Percentiles rank a stretch among this genome's conserved stretches.
These are phyloP conservation scores for Solanum chacoense DNA, from an alignment of 305 asterid genomes.

Conservation along the genomic window DNA sequence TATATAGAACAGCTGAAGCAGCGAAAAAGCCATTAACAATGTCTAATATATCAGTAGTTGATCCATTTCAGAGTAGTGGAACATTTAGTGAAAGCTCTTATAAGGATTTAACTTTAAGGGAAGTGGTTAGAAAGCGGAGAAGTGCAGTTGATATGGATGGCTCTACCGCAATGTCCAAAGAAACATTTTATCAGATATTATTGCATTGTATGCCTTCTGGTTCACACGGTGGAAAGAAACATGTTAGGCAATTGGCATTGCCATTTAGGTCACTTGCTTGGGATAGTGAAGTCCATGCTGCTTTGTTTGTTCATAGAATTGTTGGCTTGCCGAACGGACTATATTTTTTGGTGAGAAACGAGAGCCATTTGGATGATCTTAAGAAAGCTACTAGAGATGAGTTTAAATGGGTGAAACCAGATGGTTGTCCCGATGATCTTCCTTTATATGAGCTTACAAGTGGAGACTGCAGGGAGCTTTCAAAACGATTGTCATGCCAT, in stretches of 20 bases:
- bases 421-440: slow-evolving; percentile 79
- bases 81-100: slow-evolving; percentile 42
- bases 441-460: slow-evolving; percentile 61
- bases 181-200: slow-evolving; percentile 73
- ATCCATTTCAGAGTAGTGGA: slow-evolving; percentile 37
- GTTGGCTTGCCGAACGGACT: slow-evolving; percentile 68
- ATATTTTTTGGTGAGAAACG: slow-evolving; percentile 80
- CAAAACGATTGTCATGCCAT: slow-evolving; percentile 72
- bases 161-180: slow-evolving; percentile 39
- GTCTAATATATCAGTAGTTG: slow-evolving; percentile 17
- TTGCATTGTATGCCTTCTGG: slow-evolving; percentile 85
- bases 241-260: slow-evolving; percentile 48
- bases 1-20: slow-evolving; percentile 71
- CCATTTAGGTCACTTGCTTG: slow-evolving; percentile 77
- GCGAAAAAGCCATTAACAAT: slow-evolving; percentile 37
- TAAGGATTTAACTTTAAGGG: slow-evolving; percentile 42
- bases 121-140: slow-evolving; percentile 72
- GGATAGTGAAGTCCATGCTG: slow-evolving; percentile 71
- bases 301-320: slow-evolving; percentile 78
- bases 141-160: slow-evolving; percentile 99
- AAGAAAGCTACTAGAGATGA: slow-evolving; percentile 45
- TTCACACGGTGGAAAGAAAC: slow-evolving; percentile 28
- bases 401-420: slow-evolving; percentile 77
- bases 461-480: slow-evolving; percentile 48
- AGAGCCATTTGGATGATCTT: slow-evolving; percentile 53